Evolutionary conservation across 2,329 filamentous ascomycete species (phyloP).

Genomic region (Lachnellula arida): DNA sequence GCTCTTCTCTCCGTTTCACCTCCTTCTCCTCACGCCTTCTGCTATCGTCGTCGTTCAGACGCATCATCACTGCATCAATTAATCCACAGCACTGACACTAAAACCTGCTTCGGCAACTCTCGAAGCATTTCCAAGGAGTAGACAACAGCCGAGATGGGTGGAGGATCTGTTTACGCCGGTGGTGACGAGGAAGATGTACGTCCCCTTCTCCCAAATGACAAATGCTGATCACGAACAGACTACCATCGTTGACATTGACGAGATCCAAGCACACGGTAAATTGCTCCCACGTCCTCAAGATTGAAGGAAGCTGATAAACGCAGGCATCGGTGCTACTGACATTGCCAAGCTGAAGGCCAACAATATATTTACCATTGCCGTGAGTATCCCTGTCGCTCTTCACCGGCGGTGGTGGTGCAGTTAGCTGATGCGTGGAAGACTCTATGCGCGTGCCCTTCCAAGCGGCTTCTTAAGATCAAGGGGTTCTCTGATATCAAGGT

Average conservation of each 20-base stretch:
- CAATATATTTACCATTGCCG: constrained; percentile 59
- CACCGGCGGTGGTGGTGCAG: neutral
- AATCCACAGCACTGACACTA: neutral
- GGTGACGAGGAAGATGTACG: constrained; percentile 17
- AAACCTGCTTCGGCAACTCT: neutral
- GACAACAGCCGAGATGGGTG: constrained; percentile 7
- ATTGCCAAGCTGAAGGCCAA: constrained; percentile 61
- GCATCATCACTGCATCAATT: neutral
- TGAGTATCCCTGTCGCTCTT: constrained; percentile 32
- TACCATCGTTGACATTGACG: constrained; percentile 59
- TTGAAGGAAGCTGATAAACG: constrained; percentile 8
- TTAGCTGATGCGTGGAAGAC: constrained; percentile 38
- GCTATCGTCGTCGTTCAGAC: neutral
- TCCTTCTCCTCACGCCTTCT: neutral
- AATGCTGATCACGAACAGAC: constrained; percentile 13
- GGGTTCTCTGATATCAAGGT: constrained; percentile 68
- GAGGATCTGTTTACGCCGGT: constrained; percentile 11
- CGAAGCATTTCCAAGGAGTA: neutral
- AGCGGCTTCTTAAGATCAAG: constrained; percentile 60
- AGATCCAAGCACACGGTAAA: constrained; percentile 59
- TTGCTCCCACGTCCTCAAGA: neutral
- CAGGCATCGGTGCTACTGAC: constrained; percentile 59
- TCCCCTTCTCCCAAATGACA: neutral
- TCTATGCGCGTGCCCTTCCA: constrained; percentile 55
- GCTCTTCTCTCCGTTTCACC: no score